phyloP scores from a whole-genome alignment of 305 asterid species.

The Euphrasia arctica region DNA sequence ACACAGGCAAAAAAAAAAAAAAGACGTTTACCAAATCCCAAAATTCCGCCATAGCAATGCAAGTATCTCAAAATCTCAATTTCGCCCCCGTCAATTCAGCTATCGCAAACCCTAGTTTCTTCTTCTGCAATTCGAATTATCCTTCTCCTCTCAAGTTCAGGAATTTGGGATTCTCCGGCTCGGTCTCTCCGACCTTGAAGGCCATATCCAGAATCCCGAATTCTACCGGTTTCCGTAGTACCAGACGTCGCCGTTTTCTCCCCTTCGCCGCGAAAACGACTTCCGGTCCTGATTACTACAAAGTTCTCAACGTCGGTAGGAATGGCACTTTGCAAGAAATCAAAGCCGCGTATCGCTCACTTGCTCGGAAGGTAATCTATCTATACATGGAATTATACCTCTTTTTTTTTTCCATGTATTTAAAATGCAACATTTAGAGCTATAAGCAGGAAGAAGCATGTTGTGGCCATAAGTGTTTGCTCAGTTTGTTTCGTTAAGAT shows the following conservation, averaged over 20 bases:
- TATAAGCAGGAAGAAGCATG: no score
- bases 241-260: constrained; percentile 45
- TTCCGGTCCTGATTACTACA: constrained; percentile 56
- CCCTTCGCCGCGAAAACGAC: constrained; percentile 38
- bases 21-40: background rate
- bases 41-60: constrained; percentile 35
- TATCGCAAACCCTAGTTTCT: constrained; percentile 37
- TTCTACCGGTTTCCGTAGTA: constrained; percentile 20
- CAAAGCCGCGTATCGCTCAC: constrained; percentile 84
- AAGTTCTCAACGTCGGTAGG: constrained; percentile 67
- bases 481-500: background rate
- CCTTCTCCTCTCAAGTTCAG: constrained; percentile 26
- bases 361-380: constrained; percentile 75
- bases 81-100: constrained; percentile 25
- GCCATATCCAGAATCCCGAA: constrained; percentile 20
- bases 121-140: constrained; percentile 29
- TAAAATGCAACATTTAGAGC: background rate
- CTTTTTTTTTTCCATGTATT: background rate
- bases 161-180: constrained; percentile 28
- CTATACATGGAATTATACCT: background rate
- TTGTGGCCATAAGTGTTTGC: background rate
- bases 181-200: constrained; percentile 29
- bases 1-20: background rate
- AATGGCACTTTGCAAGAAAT: constrained; percentile 81
- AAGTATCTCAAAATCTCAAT: constrained; percentile 33